Conservation (phyloP, 1,139 yeast species). For the Cylindricascospora bacillispora region DNA sequence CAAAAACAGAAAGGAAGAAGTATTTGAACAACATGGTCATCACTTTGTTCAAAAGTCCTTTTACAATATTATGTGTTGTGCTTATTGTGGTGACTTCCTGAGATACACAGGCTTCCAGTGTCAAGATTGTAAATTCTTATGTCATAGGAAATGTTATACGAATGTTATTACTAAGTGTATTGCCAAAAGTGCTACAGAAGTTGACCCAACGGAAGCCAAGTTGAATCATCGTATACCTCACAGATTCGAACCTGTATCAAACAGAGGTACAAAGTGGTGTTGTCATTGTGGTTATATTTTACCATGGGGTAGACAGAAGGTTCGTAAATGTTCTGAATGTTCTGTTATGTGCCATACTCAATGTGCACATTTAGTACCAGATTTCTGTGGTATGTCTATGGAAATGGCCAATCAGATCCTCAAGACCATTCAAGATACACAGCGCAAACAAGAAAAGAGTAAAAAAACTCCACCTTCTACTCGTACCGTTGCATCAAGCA, state of each 20-base stretch:
- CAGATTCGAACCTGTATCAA: slow-evolving; percentile 79
- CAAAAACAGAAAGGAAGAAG: slow-evolving; percentile 87
- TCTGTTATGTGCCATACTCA: slow-evolving; percentile 88
- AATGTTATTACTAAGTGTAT: slow-evolving; percentile 94
- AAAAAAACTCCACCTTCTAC: slow-evolving; percentile 8
- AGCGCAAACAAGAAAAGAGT: slow-evolving; percentile 30
- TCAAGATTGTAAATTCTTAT: slow-evolving; percentile 86
- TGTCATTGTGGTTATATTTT: slow-evolving; percentile 95
- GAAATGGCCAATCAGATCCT: slow-evolving; percentile 88
- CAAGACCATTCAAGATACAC: slow-evolving; percentile 72
- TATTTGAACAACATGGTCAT: slow-evolving; percentile 93
- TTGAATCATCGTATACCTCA: slow-evolving; percentile 95
- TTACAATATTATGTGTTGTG: slow-evolving; percentile 93
- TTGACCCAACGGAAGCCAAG: slow-evolving; percentile 77
- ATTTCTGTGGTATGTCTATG: slow-evolving; percentile 97
- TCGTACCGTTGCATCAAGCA: slow-evolving; percentile 1
- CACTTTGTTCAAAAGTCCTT: slow-evolving; percentile 92
- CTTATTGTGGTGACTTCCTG: slow-evolving; percentile 88
- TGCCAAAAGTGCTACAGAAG: slow-evolving; percentile 75
- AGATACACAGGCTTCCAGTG: slow-evolving; percentile 94
- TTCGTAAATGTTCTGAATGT: slow-evolving; percentile 92
- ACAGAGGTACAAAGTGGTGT: slow-evolving; percentile 97
- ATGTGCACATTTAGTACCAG: slow-evolving; percentile 92
- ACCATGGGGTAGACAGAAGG: slow-evolving; percentile 91
- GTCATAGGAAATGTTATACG: slow-evolving; percentile 89